phyloP scores from a whole-genome alignment of 2,329 filamentous ascomycete species.

The Geosmithia putterillii region DNA sequence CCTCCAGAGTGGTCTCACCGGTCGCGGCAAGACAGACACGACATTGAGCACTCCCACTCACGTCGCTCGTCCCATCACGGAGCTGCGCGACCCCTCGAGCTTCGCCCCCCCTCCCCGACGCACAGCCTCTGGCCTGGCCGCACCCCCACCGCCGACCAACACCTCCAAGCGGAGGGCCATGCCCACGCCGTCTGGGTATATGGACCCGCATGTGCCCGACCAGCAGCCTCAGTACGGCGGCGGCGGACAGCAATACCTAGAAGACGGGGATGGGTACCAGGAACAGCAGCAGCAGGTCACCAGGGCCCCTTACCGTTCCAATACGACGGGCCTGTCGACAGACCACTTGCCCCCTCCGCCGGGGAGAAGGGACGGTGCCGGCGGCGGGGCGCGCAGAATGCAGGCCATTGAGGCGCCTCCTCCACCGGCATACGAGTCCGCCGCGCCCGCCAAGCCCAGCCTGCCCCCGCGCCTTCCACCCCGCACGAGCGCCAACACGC shows the following conservation, averaged over 20 bases:
- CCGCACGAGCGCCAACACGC: slow-evolving; percentile 16
- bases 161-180: slow-evolving; percentile 12
- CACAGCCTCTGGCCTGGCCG: slow-evolving; percentile 20
- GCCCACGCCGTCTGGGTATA: slow-evolving; percentile 19
- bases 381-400: not conserved
- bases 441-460: slow-evolving; percentile 31
- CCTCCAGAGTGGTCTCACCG: slow-evolving; percentile 30
- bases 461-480: slow-evolving; percentile 58
- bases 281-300: slow-evolving; percentile 12
- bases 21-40: slow-evolving; percentile 22
- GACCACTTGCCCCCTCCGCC: slow-evolving; percentile 61
- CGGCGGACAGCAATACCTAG: no score
- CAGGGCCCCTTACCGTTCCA: slow-evolving; percentile 46
- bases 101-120: slow-evolving; percentile 75
- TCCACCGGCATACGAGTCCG: slow-evolving; percentile 16
- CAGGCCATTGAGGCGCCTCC: slow-evolving; percentile 8
- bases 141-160: slow-evolving; percentile 11
- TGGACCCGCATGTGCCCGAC: slow-evolving; percentile 9
- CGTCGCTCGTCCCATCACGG: slow-evolving; percentile 48
- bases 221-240: slow-evolving; percentile 6
- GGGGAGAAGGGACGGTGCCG: slow-evolving; percentile 28
- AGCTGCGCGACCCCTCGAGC: slow-evolving; percentile 61
- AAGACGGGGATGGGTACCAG: not conserved
- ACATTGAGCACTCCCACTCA: slow-evolving; percentile 18
- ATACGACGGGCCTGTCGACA: slow-evolving; percentile 62